Base-by-base conservation (phyloP, 306 rosid species). In the Purshia tridentata region DNA sequence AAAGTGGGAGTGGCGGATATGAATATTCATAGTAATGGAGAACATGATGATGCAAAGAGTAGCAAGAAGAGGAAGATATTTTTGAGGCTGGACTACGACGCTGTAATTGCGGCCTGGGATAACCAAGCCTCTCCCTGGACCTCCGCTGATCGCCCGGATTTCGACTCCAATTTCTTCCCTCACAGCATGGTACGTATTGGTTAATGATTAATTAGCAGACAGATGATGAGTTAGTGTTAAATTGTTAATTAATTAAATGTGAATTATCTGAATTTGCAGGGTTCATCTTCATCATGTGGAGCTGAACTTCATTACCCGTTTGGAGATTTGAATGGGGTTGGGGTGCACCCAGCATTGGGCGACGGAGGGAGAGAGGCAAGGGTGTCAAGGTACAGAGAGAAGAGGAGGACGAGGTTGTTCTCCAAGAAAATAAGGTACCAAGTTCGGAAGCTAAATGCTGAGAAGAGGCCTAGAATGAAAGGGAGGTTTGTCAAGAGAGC, bases 401-500 rank as follows among this genome's bases (percentile, higher is more conserved):
- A 93, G 86, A 80, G 98, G 20, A 65, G 93, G 70, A 93, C 91
- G 64, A 74, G 98, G 75, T 74, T 90, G 87, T 93, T 93, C 72
- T 93, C 98, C 0, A 93, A 91, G 87, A 93, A 93, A 86, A 93
- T 93, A 83, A 86, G 98, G 82, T 93, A 93, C 81, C 97, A 93
- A 81, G 98, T 93, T 72, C 81, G 98, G 63, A 93, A 93, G 68
- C 78, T 93, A 92, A 93, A 93, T 74, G 98, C 98, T 0, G 98
- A 93, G 87, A 93, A 89, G 86, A 87, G 98, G 81, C 98, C 98
- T 0, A 86, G 98, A 79, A 93, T 93, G 96, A 93, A 93, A 81
- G 98, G 98, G 14, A 91, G 98, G 73, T 93, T 93, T 69, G 98
- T 93, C 5, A 93, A 93, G 86, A 84, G 91, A 74, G 60, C 89